phyloP scores from a whole-genome alignment of 2,329 filamentous ascomycete species.

The Penicillium glabrum region DNA sequence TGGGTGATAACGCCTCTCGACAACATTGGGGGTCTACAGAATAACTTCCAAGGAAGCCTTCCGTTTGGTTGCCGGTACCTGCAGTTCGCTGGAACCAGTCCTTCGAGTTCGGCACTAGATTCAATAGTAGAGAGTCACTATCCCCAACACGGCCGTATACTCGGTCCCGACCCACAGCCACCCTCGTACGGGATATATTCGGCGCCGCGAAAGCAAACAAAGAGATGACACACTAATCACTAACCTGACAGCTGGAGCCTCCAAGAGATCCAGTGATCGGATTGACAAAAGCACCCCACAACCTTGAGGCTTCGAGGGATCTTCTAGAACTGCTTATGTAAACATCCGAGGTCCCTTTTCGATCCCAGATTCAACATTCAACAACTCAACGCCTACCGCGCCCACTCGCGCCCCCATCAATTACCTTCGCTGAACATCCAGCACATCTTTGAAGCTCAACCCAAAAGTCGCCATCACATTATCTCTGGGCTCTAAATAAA shows the following conservation, averaged over 20 bases:
- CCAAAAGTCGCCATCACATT: background rate
- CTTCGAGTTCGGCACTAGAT: background rate
- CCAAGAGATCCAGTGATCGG: background rate
- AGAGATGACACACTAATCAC: background rate
- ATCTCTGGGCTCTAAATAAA: background rate
- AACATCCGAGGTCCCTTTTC: conserved; percentile 12
- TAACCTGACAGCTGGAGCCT: background rate
- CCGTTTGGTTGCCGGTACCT: conserved; percentile 12
- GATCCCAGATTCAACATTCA: conserved; percentile 9
- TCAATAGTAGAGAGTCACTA: background rate
- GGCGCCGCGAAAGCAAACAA: background rate
- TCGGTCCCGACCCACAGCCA: background rate
- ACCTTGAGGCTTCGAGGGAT: background rate
- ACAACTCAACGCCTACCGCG: conserved; percentile 2
- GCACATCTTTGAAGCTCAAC: background rate
- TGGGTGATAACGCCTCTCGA: background rate
- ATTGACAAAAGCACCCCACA: background rate
- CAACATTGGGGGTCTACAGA: background rate
- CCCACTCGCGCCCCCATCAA: background rate
- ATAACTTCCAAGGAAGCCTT: conserved; percentile 9
- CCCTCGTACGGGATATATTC: background rate
- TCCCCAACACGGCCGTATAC: background rate
- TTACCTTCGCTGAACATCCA: background rate
- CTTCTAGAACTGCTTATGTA: conserved; percentile 23
- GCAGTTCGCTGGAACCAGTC: background rate